Base-by-base conservation (phyloP, 192 early-diverging fungal species). In the Dissophora ornata region DNA sequence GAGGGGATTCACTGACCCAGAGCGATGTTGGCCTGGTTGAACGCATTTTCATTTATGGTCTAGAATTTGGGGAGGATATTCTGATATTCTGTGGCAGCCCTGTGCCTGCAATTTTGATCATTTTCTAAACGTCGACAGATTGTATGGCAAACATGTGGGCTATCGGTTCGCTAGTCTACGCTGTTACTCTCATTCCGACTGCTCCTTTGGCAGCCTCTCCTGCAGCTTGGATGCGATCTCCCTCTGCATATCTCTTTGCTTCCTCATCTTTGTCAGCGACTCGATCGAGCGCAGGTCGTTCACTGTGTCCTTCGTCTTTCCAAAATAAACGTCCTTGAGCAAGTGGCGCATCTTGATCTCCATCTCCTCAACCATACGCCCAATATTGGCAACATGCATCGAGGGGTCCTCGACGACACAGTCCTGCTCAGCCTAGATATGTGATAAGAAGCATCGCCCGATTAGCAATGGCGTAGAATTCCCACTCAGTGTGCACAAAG, bases 281-380 rank as follows among this genome's bases (percentile, higher is more conserved):
- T 89, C 83, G 9, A 90, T 83, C 25, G 90, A 91, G 59, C 97
- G 85, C 67, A 99, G 80, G 59, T 96, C 95, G 69, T 97, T 97
- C 60, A 96, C 93, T 69, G 97, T 96, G 67, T 98, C 96, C 78
- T 92, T 95, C 4, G 96, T 98, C 51, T 75, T 75, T 50, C 95
- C 94, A 84, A 99, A 99, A 70, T 99, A 99, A 21, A 99, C 95
- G 67, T 95, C 93, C 71, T 96, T 91, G 59, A 99, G 78, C 30
- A 91, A 77, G 69, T 96, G 95, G 52, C 97, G 92, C 95, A 98
- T 95, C 82, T 98, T 98, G 60, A 91, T 81, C 81, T 99, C 97
- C 94, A 97, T 97, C 49, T 98, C 97, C 80, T 99, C 97, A 10
- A 99, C 91, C 88, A 99, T 93, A 16, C 92, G 87, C 0, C 97